These are phyloP conservation scores for Dryadomyces quercivorus DNA, from an alignment of 2,329 filamentous ascomycete genomes.

Conservation along the genomic window DNA sequence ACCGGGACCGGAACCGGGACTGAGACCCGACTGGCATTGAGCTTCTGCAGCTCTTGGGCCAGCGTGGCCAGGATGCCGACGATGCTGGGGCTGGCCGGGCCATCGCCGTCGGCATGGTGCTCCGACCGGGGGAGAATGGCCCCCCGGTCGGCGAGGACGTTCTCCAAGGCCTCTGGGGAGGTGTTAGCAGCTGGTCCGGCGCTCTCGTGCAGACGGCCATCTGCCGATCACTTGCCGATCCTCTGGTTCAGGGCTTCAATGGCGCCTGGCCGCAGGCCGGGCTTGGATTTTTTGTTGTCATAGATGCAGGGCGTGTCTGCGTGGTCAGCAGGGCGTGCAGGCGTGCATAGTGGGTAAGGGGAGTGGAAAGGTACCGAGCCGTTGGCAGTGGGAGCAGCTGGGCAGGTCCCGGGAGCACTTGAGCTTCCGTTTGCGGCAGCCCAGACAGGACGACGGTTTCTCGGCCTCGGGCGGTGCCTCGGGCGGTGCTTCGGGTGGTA, in stretches of 20 bases:
- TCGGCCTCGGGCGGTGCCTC: neutral
- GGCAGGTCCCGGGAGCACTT: slow-evolving; percentile 11
- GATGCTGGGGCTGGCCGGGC: neutral
- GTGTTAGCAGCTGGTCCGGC: no score
- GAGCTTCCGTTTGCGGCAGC: slow-evolving; percentile 11
- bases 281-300: slow-evolving; percentile 9
- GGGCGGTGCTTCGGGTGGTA: neutral
- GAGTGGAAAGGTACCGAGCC: slow-evolving; percentile 1
- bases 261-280: slow-evolving; percentile 11
- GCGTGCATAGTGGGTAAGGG: no score
- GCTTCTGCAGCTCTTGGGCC: slow-evolving; percentile 7
- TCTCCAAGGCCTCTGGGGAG: slow-evolving; percentile 6
- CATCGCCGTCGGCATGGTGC: neutral
- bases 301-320: slow-evolving; percentile 5
- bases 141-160: neutral
- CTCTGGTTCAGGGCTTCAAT: slow-evolving; percentile 11
- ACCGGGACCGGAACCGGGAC: neutral
- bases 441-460: slow-evolving; percentile 5
- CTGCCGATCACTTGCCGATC: slow-evolving; percentile 4
- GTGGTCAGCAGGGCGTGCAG: neutral
- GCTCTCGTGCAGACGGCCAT: no score
- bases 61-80: slow-evolving; percentile 6
- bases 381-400: slow-evolving; percentile 9
- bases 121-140: neutral
- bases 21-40: neutral